Evolutionary conservation across 2,329 filamentous ascomycete species (phyloP).

Genomic region (Botrytis fragariae): DNA sequence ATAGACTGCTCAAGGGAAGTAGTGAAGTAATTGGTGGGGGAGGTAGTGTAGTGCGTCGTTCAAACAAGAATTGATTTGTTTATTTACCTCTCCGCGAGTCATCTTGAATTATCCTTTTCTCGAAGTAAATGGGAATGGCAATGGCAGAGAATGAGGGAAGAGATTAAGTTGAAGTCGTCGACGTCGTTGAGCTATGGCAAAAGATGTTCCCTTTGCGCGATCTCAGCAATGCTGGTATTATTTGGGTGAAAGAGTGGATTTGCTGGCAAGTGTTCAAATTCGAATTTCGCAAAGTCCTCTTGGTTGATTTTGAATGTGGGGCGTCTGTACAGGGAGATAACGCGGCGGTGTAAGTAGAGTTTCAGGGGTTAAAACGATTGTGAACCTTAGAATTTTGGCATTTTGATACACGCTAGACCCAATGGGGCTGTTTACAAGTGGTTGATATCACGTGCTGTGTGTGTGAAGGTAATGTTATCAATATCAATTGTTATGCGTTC

Average conservation of each 20-base stretch:
- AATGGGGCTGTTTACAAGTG: neutral
- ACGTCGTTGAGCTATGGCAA: conserved; percentile 16
- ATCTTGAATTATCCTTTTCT: conserved; percentile 23
- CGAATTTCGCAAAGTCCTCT: conserved; percentile 6
- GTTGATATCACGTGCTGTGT: neutral
- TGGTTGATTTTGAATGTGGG: conserved; percentile 15
- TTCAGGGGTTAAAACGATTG: neutral
- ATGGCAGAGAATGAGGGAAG: neutral
- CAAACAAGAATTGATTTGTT: neutral
- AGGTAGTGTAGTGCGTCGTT: neutral
- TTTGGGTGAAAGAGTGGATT: conserved; percentile 10
- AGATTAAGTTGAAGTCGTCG: neutral
- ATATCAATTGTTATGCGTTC: neutral
- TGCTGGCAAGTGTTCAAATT: conserved; percentile 7
- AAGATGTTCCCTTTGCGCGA: conserved; percentile 11
- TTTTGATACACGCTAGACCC: neutral
- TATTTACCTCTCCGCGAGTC: conserved; percentile 30
- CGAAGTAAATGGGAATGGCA: conserved; percentile 1
- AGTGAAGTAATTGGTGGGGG: neutral
- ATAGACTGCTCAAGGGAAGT: neutral
- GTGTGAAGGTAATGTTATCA: neutral
- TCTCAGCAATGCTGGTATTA: conserved; percentile 9
- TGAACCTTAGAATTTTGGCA: neutral
- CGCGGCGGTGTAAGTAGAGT: conserved; percentile 11
- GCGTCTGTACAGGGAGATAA: conserved; percentile 3